phyloP scores from a whole-genome alignment of 345 rosid genomes.

The Ricinus communis region DNA sequence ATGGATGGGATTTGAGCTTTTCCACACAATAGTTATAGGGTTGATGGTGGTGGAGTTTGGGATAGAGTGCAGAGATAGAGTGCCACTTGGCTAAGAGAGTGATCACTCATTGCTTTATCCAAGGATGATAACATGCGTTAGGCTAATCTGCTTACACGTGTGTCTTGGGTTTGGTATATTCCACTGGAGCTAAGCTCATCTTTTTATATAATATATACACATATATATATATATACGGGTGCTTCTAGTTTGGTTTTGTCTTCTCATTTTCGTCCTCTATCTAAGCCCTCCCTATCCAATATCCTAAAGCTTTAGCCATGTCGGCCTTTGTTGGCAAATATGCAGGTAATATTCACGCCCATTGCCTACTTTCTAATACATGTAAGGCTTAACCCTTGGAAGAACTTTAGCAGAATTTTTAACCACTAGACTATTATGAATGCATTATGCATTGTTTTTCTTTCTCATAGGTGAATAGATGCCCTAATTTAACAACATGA shows the following conservation, averaged over 20 bases:
- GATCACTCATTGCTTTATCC: conserved; percentile 71
- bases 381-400: too few species aligned
- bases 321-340: conserved; percentile 90
- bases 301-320: conserved; percentile 38
- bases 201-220: too few species aligned
- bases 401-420: too few species aligned
- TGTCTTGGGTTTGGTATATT: conserved; percentile 46
- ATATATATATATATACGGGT: conserved; percentile 39
- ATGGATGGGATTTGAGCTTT: too few species aligned
- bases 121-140: conserved; percentile 52
- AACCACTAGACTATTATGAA: too few species aligned
- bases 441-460: too few species aligned
- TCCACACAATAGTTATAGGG: conserved; percentile 25
- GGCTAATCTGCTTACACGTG: conserved; percentile 60
- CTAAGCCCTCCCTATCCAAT: conserved; percentile 16
- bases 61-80: conserved; percentile 21
- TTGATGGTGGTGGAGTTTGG: conserved; percentile 13
- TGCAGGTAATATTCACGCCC: conserved; percentile 54
- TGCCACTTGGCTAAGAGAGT: conserved; percentile 44
- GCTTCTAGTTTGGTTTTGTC: conserved; percentile 25
- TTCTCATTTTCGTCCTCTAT: conserved; percentile 39
- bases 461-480: too few species aligned
- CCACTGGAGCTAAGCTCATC: conserved; percentile 23
- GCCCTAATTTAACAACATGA: too few species aligned
- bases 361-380: neutral